Conservation (phyloP, 768 basidiomycete genomes). For the Asterophora lycoperdoides region DNA sequence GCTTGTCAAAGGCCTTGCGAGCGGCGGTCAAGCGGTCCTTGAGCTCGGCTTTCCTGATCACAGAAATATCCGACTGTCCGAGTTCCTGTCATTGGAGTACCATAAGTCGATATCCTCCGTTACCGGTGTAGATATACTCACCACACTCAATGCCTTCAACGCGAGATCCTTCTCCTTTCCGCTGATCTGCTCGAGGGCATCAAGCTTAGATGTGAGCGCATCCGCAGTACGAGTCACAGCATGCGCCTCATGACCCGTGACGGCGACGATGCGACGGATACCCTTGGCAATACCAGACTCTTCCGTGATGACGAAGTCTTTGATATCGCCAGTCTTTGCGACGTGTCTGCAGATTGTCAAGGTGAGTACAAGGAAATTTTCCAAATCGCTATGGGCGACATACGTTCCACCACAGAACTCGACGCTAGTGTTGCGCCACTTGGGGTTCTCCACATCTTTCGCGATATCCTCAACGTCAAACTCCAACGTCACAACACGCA, state of each 20-base stretch:
- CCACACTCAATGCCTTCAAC: conserved; percentile 76
- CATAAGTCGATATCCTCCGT: not conserved
- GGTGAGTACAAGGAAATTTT: not conserved
- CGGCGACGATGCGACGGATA: conserved; percentile 88
- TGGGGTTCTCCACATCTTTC: conserved; percentile 80
- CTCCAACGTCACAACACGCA: conserved; percentile 90
- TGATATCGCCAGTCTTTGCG: conserved; percentile 94
- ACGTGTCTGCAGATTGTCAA: conserved; percentile 64
- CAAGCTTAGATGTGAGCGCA: conserved; percentile 57
- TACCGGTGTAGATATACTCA: conserved; percentile 31
- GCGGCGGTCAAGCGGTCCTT: conserved; percentile 67
- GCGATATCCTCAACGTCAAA: conserved; percentile 83
- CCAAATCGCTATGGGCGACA: conserved; percentile 29
- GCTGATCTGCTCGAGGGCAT: conserved; percentile 50
- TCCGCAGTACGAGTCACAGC: conserved; percentile 70
- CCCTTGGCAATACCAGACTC: conserved; percentile 99
- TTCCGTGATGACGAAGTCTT: conserved; percentile 90
- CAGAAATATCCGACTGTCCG: conserved; percentile 83
- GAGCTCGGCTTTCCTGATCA: conserved; percentile 75
- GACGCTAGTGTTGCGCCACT: conserved; percentile 87
- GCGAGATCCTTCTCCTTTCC: conserved; percentile 86
- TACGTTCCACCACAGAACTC: conserved; percentile 99
- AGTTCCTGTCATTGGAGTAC: conserved; percentile 60
- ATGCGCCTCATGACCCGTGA: conserved; percentile 92
- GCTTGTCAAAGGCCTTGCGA: conserved; percentile 82